Evolutionary conservation across 140 eudicot species (phyloP).

Genomic region (Ambrosia hybrid): DNA sequence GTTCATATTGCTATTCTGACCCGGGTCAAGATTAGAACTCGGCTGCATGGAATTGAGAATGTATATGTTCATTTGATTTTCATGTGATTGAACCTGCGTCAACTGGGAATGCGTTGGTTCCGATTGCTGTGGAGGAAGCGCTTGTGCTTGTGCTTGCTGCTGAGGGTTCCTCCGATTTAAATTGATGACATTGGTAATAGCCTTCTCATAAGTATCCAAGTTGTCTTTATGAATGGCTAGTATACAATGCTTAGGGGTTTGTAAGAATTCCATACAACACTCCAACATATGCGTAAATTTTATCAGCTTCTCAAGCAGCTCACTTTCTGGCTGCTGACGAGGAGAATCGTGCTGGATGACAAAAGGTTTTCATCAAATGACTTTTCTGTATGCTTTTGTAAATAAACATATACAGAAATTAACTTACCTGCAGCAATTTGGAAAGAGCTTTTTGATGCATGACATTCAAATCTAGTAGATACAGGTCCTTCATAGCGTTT

Average conservation of each 20-base stretch:
- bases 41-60: too few relatives aligned
- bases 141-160: constrained; percentile 63
- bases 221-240: constrained; percentile 54
- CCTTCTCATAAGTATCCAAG: constrained; percentile 60
- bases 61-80: too few relatives aligned
- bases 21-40: too few relatives aligned
- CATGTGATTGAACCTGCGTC: constrained; percentile 29
- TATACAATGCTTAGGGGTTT: constrained; percentile 53
- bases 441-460: constrained; percentile 68
- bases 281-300: constrained; percentile 67
- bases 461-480: constrained; percentile 62
- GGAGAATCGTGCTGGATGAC: constrained; percentile 65
- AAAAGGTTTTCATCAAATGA: neutral
- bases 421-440: constrained; percentile 71
- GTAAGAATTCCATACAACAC: constrained; percentile 52
- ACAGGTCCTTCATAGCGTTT: constrained; percentile 79
- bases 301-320: constrained; percentile 61
- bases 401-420: too few relatives aligned
- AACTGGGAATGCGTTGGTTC: constrained; percentile 66
- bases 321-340: constrained; percentile 65
- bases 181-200: constrained; percentile 51
- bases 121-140: constrained; percentile 64
- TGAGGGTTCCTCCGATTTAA: constrained; percentile 55
- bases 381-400: too few relatives aligned
- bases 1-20: too few relatives aligned